Conservation (phyloP, 805 yeast genomes). For the Kluyveromyces siamensis region DNA sequence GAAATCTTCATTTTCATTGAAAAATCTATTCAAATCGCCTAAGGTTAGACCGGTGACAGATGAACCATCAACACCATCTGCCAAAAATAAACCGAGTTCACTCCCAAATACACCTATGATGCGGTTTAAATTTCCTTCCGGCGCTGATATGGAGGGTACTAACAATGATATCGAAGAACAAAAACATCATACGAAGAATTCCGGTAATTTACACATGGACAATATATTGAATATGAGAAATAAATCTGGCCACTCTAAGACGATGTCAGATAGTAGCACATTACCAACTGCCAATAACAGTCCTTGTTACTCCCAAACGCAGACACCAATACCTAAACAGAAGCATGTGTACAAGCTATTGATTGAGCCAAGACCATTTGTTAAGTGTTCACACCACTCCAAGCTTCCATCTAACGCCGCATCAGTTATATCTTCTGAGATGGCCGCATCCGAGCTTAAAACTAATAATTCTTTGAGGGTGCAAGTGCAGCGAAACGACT, state of each 20-base stretch:
- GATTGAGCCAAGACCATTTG: slow-evolving; percentile 1
- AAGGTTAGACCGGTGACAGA: slow-evolving; percentile 5
- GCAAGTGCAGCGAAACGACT: background rate
- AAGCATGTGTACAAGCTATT: slow-evolving; percentile 1
- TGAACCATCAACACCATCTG: background rate
- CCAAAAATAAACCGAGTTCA: background rate
- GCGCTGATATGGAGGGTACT: background rate
- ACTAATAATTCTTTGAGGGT: too few species aligned
- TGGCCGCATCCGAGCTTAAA: too few species aligned
- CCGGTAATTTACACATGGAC: too few species aligned
- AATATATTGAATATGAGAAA: too few species aligned
- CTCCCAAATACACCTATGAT: background rate
- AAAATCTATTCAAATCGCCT: slow-evolving; percentile 25
- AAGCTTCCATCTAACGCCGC: background rate
- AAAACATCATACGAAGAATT: background rate
- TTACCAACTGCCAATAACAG: background rate
- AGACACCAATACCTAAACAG: background rate
- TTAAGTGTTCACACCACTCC: background rate
- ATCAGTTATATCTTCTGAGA: background rate
- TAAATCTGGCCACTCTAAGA: background rate
- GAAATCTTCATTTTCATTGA: slow-evolving; percentile 22
- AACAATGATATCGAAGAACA: background rate
- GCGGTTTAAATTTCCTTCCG: background rate
- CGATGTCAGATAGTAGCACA: background rate
- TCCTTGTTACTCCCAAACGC: background rate